Conservation (phyloP, 2,329 filamentous ascomycete species). For the Trichoderma pleuroti region DNA sequence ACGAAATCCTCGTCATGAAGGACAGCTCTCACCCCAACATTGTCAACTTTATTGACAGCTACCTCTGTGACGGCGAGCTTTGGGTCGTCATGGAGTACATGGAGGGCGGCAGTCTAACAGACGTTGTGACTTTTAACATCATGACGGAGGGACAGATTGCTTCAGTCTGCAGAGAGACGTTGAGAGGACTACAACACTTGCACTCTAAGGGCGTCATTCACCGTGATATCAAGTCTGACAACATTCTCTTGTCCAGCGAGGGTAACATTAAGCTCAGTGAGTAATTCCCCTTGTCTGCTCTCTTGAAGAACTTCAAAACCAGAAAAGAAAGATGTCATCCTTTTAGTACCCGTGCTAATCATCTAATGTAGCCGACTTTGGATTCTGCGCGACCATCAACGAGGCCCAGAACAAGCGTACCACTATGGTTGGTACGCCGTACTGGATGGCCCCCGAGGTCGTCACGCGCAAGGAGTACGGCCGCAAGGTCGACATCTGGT, state of each 20-base stretch:
- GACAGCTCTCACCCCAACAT: conserved; percentile 98
- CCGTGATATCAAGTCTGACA: conserved; percentile 98
- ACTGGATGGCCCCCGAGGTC: conserved; percentile 99
- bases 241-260: conserved; percentile 88
- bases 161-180: conserved; percentile 87
- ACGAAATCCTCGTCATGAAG: conserved; percentile 99
- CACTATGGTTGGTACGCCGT: conserved; percentile 98
- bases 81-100: conserved; percentile 99
- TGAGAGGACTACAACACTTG: conserved; percentile 87
- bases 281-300: conserved; percentile 32
- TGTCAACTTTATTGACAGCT: conserved; percentile 99
- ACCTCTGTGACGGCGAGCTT: conserved; percentile 80
- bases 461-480: conserved; percentile 97
- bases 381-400: conserved; percentile 98
- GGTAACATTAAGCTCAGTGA: conserved; percentile 96
- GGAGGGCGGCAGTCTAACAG: conserved; percentile 95
- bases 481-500: conserved; percentile 98
- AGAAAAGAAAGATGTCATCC: no score
- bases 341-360: conserved; percentile 23
- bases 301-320: not conserved
- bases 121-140: conserved; percentile 98
- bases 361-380: conserved; percentile 73
- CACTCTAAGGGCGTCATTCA: conserved; percentile 98
- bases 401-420: conserved; percentile 95
- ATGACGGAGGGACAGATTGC: conserved; percentile 98